phyloP scores from a whole-genome alignment of 169 alveolate species.

The Eimeria tenella region DNA sequence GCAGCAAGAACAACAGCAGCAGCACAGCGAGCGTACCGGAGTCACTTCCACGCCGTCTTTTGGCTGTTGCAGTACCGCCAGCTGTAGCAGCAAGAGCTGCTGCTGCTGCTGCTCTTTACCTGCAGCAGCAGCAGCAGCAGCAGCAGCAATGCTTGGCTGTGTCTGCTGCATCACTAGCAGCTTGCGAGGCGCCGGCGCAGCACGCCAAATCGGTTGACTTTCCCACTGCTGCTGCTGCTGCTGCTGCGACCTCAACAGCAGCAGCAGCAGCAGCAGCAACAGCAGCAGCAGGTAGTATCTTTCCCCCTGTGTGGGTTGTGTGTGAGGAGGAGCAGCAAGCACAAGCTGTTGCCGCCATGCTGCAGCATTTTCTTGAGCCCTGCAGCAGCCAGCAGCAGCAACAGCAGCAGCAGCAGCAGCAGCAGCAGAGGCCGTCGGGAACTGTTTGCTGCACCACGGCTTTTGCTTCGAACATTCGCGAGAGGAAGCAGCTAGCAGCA shows the following conservation, averaged over 20 bases:
- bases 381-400: neutral
- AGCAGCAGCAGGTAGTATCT: neutral
- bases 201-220: no score
- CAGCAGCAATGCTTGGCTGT: constrained; percentile 26
- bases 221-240: neutral
- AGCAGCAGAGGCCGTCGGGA: neutral
- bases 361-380: neutral
- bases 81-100: neutral
- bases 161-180: neutral
- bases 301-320: neutral
- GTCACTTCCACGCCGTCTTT: neutral
- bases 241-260: constrained; percentile 13
- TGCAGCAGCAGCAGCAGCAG: constrained; percentile 47
- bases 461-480: neutral
- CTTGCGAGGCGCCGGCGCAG: no score
- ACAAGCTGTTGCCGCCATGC: neutral
- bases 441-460: neutral
- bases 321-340: constrained; percentile 8
- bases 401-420: neutral
- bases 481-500: neutral
- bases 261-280: neutral
- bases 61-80: neutral
- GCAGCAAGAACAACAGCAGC: constrained; percentile 6
- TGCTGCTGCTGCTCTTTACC: constrained; percentile 3
- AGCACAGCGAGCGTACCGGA: neutral